These are phyloP conservation scores for Geosmithia flava DNA, from an alignment of 2,329 filamentous ascomycete species.

Conservation along the genomic window DNA sequence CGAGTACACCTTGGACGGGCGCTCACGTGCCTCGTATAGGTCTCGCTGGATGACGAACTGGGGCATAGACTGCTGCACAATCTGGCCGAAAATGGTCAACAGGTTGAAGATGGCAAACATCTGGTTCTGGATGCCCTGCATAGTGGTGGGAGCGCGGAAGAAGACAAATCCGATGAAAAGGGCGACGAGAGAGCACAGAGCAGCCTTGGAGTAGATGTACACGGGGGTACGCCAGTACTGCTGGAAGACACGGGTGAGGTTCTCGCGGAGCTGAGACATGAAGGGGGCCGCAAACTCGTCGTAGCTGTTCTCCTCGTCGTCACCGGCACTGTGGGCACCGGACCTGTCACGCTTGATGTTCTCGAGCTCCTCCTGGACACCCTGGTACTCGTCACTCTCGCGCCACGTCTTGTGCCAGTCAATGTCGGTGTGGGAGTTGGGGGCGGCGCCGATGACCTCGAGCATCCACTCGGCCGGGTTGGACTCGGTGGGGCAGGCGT, in stretches of 20 bases:
- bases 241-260: constrained; percentile 66
- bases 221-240: constrained; percentile 86
- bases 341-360: constrained; percentile 39
- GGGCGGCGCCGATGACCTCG: constrained; percentile 35
- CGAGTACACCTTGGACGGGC: constrained; percentile 71
- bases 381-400: constrained; percentile 35
- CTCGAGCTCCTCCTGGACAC: constrained; percentile 33
- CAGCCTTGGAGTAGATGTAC: constrained; percentile 76
- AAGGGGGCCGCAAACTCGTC: constrained; percentile 76
- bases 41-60: constrained; percentile 73
- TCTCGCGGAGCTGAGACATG: constrained; percentile 50
- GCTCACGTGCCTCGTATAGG: constrained; percentile 75
- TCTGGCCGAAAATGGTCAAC: constrained; percentile 67
- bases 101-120: constrained; percentile 82
- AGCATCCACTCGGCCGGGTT: constrained; percentile 65
- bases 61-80: constrained; percentile 73
- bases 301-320: constrained; percentile 32
- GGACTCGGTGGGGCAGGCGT: constrained; percentile 36
- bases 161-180: constrained; percentile 80
- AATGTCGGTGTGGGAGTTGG: constrained; percentile 40
- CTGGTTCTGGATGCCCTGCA: constrained; percentile 74
- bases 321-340: constrained; percentile 16
- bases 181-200: constrained; percentile 50
- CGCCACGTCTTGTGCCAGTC: constrained; percentile 49
- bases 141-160: constrained; percentile 56